phyloP scores from a whole-genome alignment of 768 basidiomycete genomes.

The Collybia nuda region DNA sequence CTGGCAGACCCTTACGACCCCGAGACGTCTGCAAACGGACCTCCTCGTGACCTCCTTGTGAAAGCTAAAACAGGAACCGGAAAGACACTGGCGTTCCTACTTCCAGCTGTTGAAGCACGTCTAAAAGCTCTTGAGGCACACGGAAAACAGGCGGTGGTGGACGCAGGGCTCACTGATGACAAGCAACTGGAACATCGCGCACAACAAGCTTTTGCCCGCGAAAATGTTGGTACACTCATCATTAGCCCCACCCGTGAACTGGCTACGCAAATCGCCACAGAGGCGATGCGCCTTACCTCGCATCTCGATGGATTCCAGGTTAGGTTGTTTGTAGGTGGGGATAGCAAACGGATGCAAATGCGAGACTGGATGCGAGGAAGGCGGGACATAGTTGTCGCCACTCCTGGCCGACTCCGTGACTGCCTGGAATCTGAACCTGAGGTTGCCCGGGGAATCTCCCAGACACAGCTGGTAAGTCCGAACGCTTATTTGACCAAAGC shows the following conservation, averaged over 20 bases:
- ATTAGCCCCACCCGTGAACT: constrained; percentile 90
- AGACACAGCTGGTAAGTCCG: constrained; percentile 57
- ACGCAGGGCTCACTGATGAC: constrained; percentile 39
- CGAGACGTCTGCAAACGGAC: constrained; percentile 18
- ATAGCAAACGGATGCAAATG: constrained; percentile 64
- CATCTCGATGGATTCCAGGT: constrained; percentile 69
- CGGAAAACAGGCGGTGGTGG: constrained; percentile 36
- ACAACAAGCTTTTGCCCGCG: constrained; percentile 35
- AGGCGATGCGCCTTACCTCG: constrained; percentile 65
- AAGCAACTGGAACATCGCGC: constrained; percentile 27
- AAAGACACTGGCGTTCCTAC: constrained; percentile 86
- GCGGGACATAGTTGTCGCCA: constrained; percentile 84
- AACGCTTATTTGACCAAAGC: constrained; percentile 7
- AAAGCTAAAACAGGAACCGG: constrained; percentile 89
- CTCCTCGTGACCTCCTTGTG: constrained; percentile 72
- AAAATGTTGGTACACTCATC: constrained; percentile 69
- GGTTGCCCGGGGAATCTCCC: constrained; percentile 50
- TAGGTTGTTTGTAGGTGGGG: constrained; percentile 76
- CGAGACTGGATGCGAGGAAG: constrained; percentile 60
- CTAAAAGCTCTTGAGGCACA: constrained; percentile 52
- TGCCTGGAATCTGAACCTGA: constrained; percentile 58
- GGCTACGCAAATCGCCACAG: constrained; percentile 86
- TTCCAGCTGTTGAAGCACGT: constrained; percentile 83
- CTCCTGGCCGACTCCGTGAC: constrained; percentile 86
- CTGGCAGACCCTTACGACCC: constrained; percentile 55